phyloP scores from a whole-genome alignment of 495 filamentous ascomycete species.

The Darksidea phi region DNA sequence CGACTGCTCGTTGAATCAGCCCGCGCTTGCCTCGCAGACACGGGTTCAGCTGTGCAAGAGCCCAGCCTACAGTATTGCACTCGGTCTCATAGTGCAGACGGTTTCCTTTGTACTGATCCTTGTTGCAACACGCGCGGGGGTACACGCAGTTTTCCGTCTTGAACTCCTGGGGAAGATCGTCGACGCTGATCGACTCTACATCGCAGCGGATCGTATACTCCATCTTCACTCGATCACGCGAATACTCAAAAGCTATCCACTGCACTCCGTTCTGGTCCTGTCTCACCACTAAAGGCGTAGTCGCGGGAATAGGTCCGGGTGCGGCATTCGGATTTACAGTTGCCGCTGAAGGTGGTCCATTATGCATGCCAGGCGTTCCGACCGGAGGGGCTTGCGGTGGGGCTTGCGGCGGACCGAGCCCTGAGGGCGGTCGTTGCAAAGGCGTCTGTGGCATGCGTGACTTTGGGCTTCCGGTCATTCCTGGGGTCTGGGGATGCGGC shows the following conservation, averaged over 20 bases:
- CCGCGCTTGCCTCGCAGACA: slow-evolving; percentile 88
- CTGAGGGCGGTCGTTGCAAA: slow-evolving; percentile 58
- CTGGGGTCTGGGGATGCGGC: slow-evolving; percentile 53
- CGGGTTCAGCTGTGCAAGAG: slow-evolving; percentile 87
- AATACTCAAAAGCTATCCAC: slow-evolving; percentile 99
- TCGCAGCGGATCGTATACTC: slow-evolving; percentile 98
- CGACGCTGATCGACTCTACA: slow-evolving; percentile 92
- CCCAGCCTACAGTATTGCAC: slow-evolving; percentile 98
- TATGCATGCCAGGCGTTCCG: slow-evolving; percentile 53
- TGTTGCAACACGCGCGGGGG: slow-evolving; percentile 88
- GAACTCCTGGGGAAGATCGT: slow-evolving; percentile 80
- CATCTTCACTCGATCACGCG: slow-evolving; percentile 96
- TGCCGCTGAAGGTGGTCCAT: slow-evolving; percentile 40
- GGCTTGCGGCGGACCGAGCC: slow-evolving; percentile 48
- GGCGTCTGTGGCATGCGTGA: slow-evolving; percentile 60
- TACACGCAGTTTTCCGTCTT: slow-evolving; percentile 98
- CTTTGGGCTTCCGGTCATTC: slow-evolving; percentile 61
- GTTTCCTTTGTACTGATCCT: slow-evolving; percentile 95
- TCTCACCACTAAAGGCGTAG: slow-evolving; percentile 88
- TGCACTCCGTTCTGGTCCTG: slow-evolving; percentile 97
- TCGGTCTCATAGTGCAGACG: slow-evolving; percentile 94
- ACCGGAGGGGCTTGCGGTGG: slow-evolving; percentile 53
- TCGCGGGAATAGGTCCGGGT: slow-evolving; percentile 98
- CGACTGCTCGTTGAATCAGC: slow-evolving; percentile 92
- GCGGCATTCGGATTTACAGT: slow-evolving; percentile 81